Evolutionary conservation across 805 yeast species (phyloP).

Genomic region (Candida verbasci): DNA sequence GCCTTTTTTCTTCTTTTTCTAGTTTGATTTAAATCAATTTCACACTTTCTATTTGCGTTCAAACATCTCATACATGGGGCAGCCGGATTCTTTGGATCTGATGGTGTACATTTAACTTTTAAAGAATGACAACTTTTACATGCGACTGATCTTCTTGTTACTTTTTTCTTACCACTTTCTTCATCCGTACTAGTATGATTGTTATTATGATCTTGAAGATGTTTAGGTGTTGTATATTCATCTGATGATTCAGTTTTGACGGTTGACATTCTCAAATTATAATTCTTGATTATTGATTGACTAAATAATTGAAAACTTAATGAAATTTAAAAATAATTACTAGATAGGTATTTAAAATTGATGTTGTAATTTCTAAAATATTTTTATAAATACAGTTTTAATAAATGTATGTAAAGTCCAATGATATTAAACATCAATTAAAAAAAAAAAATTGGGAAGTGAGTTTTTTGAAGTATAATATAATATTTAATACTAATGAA

Average conservation of each 20-base stretch:
- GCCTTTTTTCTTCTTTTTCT: slow-evolving; percentile 43
- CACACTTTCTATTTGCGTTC: slow-evolving; percentile 60
- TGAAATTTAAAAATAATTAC: too few relatives aligned
- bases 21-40: slow-evolving; percentile 58
- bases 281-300: too few relatives aligned
- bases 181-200: slow-evolving; percentile 1
- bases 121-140: slow-evolving; percentile 75
- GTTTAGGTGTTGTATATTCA: slow-evolving; percentile 1
- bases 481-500: too few relatives aligned
- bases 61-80: slow-evolving; percentile 74
- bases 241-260: not conserved
- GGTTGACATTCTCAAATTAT: too few relatives aligned
- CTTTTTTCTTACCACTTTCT: slow-evolving; percentile 5
- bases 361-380: too few relatives aligned
- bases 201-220: not conserved
- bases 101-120: slow-evolving; percentile 81
- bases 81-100: slow-evolving; percentile 50
- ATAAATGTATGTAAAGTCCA: too few relatives aligned
- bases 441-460: too few relatives aligned
- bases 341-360: too few relatives aligned
- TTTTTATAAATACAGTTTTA: too few relatives aligned
- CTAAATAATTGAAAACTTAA: too few relatives aligned
- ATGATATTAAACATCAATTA: too few relatives aligned
- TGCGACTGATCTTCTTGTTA: slow-evolving; percentile 47
- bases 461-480: too few relatives aligned